These are phyloP conservation scores for Nakazawaea peltata DNA, from an alignment of 805 yeast genomes.

Conservation along the genomic window DNA sequence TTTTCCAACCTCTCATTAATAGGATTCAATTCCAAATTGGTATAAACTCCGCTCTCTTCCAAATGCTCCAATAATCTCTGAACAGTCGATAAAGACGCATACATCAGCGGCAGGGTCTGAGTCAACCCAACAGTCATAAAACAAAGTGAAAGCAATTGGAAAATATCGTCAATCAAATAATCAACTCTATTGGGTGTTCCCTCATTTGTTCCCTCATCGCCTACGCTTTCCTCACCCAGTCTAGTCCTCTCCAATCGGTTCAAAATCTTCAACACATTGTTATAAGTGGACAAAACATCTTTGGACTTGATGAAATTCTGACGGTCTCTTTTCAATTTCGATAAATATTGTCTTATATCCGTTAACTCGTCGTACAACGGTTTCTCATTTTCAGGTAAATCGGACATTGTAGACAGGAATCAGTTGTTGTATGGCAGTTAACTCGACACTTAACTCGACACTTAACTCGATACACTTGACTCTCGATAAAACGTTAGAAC, in stretches of 20 bases:
- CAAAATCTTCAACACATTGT: constrained; percentile 44
- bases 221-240: too few relatives aligned
- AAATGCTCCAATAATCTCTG: constrained; percentile 77
- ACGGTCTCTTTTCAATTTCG: constrained; percentile 54
- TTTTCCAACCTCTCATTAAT: constrained; percentile 67
- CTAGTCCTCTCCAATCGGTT: constrained; percentile 47
- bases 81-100: constrained; percentile 82
- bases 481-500: too few relatives aligned
- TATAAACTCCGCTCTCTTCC: constrained; percentile 72
- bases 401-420: constrained; percentile 13
- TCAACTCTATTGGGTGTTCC: constrained; percentile 57
- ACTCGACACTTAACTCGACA: too few relatives aligned
- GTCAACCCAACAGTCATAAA: constrained; percentile 89
- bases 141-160: constrained; percentile 79
- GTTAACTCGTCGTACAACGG: constrained; percentile 30
- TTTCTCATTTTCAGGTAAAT: constrained; percentile 22
- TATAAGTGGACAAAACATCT: constrained; percentile 56
- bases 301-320: constrained; percentile 56
- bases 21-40: constrained; percentile 76
- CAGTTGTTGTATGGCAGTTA: too few relatives aligned
- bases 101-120: constrained; percentile 89
- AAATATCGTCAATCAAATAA: constrained; percentile 74
- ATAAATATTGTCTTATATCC: constrained; percentile 32
- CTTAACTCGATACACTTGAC: too few relatives aligned
- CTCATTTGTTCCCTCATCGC: constrained; percentile 25